phyloP scores from a whole-genome alignment of 139 green algal genomes.

The Micractinium conductrix region DNA sequence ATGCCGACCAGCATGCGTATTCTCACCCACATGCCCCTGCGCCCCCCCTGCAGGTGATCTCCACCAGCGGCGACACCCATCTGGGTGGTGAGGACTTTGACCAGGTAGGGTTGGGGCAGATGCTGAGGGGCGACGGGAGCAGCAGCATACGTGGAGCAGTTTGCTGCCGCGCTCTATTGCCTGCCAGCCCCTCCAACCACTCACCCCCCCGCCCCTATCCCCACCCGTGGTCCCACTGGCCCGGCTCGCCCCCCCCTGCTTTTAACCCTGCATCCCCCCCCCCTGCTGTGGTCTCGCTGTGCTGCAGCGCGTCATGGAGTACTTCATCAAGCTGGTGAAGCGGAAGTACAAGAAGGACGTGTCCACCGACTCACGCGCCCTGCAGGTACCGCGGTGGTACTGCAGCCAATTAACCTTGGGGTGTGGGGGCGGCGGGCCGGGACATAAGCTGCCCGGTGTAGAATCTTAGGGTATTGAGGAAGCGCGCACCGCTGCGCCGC shows the following conservation, averaged over 20 bases:
- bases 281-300: too few species aligned
- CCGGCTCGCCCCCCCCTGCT: background rate
- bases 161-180: too few species aligned
- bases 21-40: background rate
- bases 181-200: too few species aligned
- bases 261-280: background rate
- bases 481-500: too few species aligned
- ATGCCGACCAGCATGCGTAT: background rate
- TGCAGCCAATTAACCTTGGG: too few species aligned
- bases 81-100: slow-evolving; percentile 99
- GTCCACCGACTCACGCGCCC: slow-evolving; percentile 86
- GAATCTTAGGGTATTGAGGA: too few species aligned
- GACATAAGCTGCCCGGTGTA: too few species aligned
- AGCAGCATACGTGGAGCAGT: too few species aligned
- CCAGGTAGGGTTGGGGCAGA: slow-evolving; percentile 92
- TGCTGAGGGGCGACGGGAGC: too few species aligned
- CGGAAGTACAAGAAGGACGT: slow-evolving; percentile 96
- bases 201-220: too few species aligned
- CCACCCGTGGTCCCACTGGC: too few species aligned
- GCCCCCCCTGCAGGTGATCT: slow-evolving; percentile 71
- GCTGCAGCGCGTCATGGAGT: slow-evolving; percentile 90
- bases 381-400: slow-evolving; percentile 53
- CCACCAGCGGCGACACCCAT: slow-evolving; percentile 96
- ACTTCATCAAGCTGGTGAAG: slow-evolving; percentile 99
- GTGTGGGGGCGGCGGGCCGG: too few species aligned